Conservation (phyloP, 2,329 filamentous ascomycete genomes). For the Clonostachys sp. region DNA sequence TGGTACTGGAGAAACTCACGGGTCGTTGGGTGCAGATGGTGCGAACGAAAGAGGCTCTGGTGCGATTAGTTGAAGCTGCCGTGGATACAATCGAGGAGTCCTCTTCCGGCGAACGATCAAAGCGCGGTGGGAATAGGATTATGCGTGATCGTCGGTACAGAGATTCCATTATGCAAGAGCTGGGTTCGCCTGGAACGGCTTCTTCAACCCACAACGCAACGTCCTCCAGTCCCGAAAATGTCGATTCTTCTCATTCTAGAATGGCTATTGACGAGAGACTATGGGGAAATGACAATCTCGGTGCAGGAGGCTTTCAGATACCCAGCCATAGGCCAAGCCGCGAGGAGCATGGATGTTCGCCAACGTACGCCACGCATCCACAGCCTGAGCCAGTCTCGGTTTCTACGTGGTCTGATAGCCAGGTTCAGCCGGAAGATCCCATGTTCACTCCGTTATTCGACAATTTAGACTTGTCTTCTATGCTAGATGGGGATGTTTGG, state of each 20-base stretch:
- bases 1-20: slow-evolving; percentile 8
- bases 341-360: neutral
- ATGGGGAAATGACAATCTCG: slow-evolving; percentile 1
- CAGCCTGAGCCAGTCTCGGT: neutral
- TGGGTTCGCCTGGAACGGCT: too few relatives aligned
- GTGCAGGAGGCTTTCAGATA: neutral
- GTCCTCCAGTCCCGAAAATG: too few relatives aligned
- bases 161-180: too few relatives aligned
- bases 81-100: slow-evolving; percentile 4
- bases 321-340: neutral
- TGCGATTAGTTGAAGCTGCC: slow-evolving; percentile 6
- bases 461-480: slow-evolving; percentile 2
- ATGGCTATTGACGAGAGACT: neutral
- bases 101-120: too few relatives aligned
- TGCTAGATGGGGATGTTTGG: slow-evolving; percentile 2
- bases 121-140: too few relatives aligned
- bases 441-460: neutral
- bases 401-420: neutral
- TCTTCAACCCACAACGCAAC: too few relatives aligned
- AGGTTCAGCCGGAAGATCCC: too few relatives aligned
- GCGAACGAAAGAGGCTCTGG: slow-evolving; percentile 4
- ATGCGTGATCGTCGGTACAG: too few relatives aligned
- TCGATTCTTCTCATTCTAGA: too few relatives aligned
- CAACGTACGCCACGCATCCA: neutral
- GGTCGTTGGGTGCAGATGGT: slow-evolving; percentile 9